Evolutionary conservation across 305 asterid genomes (phyloP).

Genomic region (Solanum hybrid): DNA sequence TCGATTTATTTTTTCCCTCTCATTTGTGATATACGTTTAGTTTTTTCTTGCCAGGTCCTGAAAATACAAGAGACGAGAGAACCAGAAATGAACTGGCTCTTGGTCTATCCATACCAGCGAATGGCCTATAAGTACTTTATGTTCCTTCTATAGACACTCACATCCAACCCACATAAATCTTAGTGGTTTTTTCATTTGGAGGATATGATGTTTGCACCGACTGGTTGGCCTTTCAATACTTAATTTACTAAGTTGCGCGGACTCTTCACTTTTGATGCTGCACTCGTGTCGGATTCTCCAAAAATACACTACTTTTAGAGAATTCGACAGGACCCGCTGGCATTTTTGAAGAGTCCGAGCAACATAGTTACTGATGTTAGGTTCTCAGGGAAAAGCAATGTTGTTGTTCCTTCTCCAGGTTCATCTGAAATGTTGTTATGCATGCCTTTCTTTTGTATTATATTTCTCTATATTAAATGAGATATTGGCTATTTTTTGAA

Average conservation of each 20-base stretch:
- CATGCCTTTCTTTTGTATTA: no score
- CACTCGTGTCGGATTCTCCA: no score
- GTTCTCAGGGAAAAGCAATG: conserved; percentile 43
- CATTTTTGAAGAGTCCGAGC: conserved; percentile 28
- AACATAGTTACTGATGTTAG: conserved; percentile 27
- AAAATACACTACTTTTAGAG: no score
- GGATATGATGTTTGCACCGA: not conserved
- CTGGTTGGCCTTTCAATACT: not conserved
- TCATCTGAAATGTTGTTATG: conserved; percentile 30
- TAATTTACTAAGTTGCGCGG: not conserved
- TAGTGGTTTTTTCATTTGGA: not conserved
- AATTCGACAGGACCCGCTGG: not conserved
- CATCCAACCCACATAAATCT: not conserved
- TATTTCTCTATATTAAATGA: no score
- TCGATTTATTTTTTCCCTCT: no score
- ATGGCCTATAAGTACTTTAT: conserved; percentile 35
- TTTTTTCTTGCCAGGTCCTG: no score
- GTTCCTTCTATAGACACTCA: not conserved
- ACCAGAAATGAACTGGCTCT: conserved; percentile 25
- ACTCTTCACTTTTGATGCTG: no score
- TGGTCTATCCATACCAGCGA: conserved; percentile 50
- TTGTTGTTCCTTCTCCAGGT: conserved; percentile 39
- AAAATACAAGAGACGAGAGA: no score
- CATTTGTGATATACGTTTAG: no score
- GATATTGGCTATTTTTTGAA: no score